Percentiles rank a stretch among this genome's conserved stretches.
Evolutionary conservation across 805 yeast species (phyloP).

Genomic region (Kodamaea jinghongensis): DNA sequence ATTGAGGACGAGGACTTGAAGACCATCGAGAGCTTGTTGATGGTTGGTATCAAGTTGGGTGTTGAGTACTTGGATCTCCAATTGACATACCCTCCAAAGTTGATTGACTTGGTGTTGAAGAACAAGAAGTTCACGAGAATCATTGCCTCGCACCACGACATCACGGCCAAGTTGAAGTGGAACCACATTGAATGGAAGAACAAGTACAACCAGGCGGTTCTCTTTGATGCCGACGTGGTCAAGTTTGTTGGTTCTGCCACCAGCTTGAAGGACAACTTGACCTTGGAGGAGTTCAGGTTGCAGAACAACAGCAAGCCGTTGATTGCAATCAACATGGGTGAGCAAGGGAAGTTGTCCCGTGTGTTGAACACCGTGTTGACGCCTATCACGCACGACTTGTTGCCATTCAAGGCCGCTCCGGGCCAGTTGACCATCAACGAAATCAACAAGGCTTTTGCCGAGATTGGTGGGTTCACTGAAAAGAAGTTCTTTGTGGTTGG

Average conservation of each 20-base stretch:
- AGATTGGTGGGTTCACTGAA: conserved; percentile 60
- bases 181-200: conserved; percentile 68
- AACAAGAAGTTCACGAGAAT: conserved; percentile 62
- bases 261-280: conserved; percentile 62
- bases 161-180: conserved; percentile 64
- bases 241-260: conserved; percentile 82
- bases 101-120: conserved; percentile 51
- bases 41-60: conserved; percentile 71
- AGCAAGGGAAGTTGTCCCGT: conserved; percentile 71
- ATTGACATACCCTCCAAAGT: conserved; percentile 58
- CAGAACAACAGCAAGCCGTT: conserved; percentile 58
- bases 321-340: conserved; percentile 82
- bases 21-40: conserved; percentile 48
- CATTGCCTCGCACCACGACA: conserved; percentile 83
- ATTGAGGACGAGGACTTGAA: conserved; percentile 60
- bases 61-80: conserved; percentile 81
- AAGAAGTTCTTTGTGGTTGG: conserved; percentile 76
- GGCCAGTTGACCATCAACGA: conserved; percentile 71
- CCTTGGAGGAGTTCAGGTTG: conserved; percentile 65
- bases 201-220: conserved; percentile 63
- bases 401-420: conserved; percentile 74
- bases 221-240: conserved; percentile 66
- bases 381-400: conserved; percentile 73
- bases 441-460: conserved; percentile 54
- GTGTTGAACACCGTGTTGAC: conserved; percentile 74